Evolutionary conservation across 331 rosid genomes (phyloP), one percentile per base, ranked within the genome.

Genomic region (Quercus lobata): DNA sequence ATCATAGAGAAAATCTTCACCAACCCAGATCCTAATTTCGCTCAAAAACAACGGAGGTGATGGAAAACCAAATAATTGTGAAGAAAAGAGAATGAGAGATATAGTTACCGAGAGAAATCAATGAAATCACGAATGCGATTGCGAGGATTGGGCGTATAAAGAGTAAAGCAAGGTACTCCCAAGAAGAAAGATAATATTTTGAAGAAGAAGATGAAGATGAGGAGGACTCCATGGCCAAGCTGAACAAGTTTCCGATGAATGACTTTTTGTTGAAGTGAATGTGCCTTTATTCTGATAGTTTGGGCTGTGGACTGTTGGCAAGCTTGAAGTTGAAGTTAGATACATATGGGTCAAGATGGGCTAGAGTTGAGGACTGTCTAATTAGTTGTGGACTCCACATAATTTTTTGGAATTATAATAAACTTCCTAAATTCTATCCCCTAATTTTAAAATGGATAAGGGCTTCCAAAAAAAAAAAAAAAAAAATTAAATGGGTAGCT

Each of bases 71-170:
- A 35, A 56, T 65, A 41, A 32, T 22, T 24, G 57, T 22, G 49
- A 5, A 32, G 11, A 71, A 53, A 49, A 35, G 21, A 37, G 24
- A 19, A 1, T 0, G 11, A 70, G 66, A 58, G 61, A 35, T 17
- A 3, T 24, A 52, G 8, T 77, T 86, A 94, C 98, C 93, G 1
- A 89, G 22, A 41, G 78, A 65, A 52, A 95, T 89, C 68, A 95
- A 72, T 55, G 85, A 78, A 79, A 95, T 41, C 14, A 91, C 90
- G 78, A 95, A 91, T 0, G 52, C 65, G 54, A 86, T 34, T 15
- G 97, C 96, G 19, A 89, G 68, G 65, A 87, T 37, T 18, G 97
- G 98, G 46, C 96, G 93, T 1, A 94, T 54, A 63, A 92, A 57
- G 72, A 90, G 21, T n/a, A 91, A 68, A 24, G 52, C 63, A 17